Conservation (phyloP, 2,329 filamentous ascomycete genomes). For the Scorias spongiosa region DNA sequence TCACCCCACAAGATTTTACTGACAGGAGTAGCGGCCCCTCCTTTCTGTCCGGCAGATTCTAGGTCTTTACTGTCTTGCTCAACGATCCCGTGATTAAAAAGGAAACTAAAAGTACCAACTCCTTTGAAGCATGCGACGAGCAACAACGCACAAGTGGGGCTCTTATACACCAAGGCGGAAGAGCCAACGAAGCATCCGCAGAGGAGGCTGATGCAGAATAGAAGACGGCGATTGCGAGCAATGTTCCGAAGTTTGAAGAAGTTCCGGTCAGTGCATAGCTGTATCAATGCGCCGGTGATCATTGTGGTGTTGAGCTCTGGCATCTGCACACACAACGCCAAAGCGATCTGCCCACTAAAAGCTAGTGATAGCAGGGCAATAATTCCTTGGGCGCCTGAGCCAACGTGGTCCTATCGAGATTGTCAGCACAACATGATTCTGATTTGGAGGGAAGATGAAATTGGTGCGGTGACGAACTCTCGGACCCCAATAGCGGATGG, state of each 20-base stretch:
- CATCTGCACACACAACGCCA: conserved; percentile 12
- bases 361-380: conserved; percentile 10
- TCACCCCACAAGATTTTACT: conserved; percentile 10
- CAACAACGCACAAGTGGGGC: conserved; percentile 9
- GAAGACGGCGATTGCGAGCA: conserved; percentile 11
- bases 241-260: conserved; percentile 10
- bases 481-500: conserved; percentile 9
- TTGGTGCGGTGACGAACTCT: background rate
- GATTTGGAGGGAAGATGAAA: background rate
- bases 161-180: conserved; percentile 4
- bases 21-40: conserved; percentile 8
- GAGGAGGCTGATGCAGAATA: conserved; percentile 11
- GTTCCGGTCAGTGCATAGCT: conserved; percentile 11
- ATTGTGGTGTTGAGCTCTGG: conserved; percentile 18
- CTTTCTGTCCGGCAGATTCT: conserved; percentile 4
- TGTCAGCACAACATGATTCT: no score
- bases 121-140: conserved; percentile 10
- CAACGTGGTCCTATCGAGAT: background rate
- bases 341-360: conserved; percentile 13
- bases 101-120: conserved; percentile 9
- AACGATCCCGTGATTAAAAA: conserved; percentile 13
- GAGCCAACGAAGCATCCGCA: conserved; percentile 14
- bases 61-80: conserved; percentile 5
- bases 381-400: conserved; percentile 8
- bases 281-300: conserved; percentile 16